phyloP scores from a whole-genome alignment of 352 stramenopile genomes.

The Thalassiosira mediterranea region DNA sequence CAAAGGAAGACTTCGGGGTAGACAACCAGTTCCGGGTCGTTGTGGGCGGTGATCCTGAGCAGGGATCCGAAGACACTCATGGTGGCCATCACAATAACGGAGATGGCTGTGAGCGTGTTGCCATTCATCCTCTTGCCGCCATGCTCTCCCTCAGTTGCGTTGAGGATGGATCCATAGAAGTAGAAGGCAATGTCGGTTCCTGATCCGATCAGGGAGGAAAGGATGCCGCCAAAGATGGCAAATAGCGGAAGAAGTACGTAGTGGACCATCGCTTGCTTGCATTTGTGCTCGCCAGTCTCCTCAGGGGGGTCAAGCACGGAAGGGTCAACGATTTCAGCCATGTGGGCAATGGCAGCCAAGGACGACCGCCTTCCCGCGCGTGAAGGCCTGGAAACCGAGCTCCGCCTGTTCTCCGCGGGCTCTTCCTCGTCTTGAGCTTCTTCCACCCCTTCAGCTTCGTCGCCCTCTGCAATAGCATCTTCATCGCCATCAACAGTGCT shows the following conservation, averaged over 20 bases:
- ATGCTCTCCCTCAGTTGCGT: slow-evolving; percentile 10
- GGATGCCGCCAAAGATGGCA: slow-evolving; percentile 61
- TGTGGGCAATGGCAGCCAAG: too few relatives aligned
- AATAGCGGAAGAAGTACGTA: slow-evolving; percentile 26
- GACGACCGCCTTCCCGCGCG: too few relatives aligned
- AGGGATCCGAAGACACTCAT: slow-evolving; percentile 61
- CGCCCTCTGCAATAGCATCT: too few relatives aligned
- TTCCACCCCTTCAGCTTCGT: too few relatives aligned
- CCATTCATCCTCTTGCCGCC: slow-evolving; percentile 33
- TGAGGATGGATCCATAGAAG: slow-evolving; percentile 55
- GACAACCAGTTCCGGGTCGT: slow-evolving; percentile 25
- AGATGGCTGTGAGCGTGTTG: slow-evolving; percentile 58
- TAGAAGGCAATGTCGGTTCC: slow-evolving; percentile 71
- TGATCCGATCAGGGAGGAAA: slow-evolving; percentile 58
- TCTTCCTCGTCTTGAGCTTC: background rate
- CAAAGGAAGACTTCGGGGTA: slow-evolving; percentile 32
- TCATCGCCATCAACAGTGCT: too few relatives aligned
- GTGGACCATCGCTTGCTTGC: background rate
- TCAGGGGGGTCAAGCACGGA: too few relatives aligned
- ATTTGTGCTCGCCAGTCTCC: too few relatives aligned
- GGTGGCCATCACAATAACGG: slow-evolving; percentile 68
- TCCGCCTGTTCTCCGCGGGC: too few relatives aligned
- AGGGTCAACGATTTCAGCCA: too few relatives aligned
- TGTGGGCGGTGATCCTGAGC: slow-evolving; percentile 11
- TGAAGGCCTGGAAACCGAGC: too few relatives aligned